Evolutionary conservation across 1,139 yeast species (phyloP).

Genomic region (Geotrichum siamense): DNA sequence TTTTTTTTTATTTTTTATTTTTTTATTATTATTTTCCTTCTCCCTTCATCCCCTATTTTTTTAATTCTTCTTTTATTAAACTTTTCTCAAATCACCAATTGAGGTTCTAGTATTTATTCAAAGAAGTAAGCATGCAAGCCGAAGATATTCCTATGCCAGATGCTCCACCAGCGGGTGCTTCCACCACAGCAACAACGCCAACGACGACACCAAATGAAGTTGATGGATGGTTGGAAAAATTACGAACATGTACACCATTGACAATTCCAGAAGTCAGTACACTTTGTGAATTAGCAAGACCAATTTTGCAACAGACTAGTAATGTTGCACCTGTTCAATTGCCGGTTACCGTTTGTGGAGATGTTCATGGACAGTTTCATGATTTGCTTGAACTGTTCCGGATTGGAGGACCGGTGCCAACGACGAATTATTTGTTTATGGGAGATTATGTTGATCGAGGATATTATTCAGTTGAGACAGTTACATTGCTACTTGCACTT

Average conservation of each 20-base stretch:
- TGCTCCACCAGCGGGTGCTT: background rate
- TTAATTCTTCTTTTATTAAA: too few species aligned
- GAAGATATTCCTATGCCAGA: conserved; percentile 7
- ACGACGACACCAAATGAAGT: too few species aligned
- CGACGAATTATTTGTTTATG: conserved; percentile 69
- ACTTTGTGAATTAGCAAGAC: conserved; percentile 58
- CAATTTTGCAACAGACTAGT: conserved; percentile 80
- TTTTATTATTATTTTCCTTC: too few species aligned
- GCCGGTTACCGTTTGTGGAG: conserved; percentile 98
- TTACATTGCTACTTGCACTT: conserved; percentile 67
- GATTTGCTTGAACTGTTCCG: conserved; percentile 80
- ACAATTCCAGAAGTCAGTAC: conserved; percentile 75
- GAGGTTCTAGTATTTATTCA: too few species aligned
- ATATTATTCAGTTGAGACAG: conserved; percentile 88
- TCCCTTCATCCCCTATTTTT: too few species aligned
- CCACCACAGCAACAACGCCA: conserved; percentile 1
- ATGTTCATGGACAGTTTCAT: conserved; percentile 95
- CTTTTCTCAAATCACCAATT: too few species aligned
- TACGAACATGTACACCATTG: conserved; percentile 73
- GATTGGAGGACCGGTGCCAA: conserved; percentile 86
- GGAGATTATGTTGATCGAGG: conserved; percentile 98
- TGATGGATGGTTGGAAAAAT: conserved; percentile 60
- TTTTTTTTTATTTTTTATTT: too few species aligned
- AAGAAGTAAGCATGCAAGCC: too few species aligned
- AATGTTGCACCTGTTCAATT: conserved; percentile 93